Percentiles rank a stretch among this genome's conserved stretches.
phyloP scores from a whole-genome alignment of 163 green algal genomes.

The Scenedesmus sp. region DNA sequence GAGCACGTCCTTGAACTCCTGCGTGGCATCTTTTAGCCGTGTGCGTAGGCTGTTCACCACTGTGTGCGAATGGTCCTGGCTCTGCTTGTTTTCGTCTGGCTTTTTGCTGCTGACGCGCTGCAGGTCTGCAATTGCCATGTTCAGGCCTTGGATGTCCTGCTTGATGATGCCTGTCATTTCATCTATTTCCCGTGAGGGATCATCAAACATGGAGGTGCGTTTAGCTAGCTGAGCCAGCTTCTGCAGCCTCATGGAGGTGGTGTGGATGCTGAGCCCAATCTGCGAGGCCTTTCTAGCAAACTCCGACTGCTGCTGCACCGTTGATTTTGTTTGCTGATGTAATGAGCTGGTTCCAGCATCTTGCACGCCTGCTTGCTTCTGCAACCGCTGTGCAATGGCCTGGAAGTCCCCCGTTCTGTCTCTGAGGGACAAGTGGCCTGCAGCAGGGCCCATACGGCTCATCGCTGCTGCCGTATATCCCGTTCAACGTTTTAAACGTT shows the following conservation, averaged over 20 bases:
- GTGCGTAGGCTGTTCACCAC: constrained; percentile 94
- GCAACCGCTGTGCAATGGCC: constrained; percentile 72
- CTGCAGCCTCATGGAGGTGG: constrained; percentile 91
- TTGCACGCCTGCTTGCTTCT: constrained; percentile 66
- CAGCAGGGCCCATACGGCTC: not conserved
- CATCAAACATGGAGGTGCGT: constrained; percentile 97
- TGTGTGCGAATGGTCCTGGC: constrained; percentile 81
- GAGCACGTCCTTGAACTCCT: constrained; percentile 93
- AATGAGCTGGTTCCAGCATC: not conserved
- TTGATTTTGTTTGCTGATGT: constrained; percentile 12
- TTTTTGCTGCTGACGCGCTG: constrained; percentile 71
- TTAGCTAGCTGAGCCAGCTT: constrained; percentile 96
- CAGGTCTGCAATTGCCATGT: constrained; percentile 92
- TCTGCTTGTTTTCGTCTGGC: constrained; percentile 75
- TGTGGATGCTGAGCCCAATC: constrained; percentile 95
- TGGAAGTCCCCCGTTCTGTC: constrained; percentile 86
- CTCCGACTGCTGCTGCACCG: constrained; percentile 76
- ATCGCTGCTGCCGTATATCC: constrained; percentile 11
- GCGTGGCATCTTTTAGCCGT: constrained; percentile 94
- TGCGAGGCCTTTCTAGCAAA: constrained; percentile 88
- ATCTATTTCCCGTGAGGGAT: constrained; percentile 93
- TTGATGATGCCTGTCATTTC: constrained; percentile 96
- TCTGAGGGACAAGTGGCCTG: constrained; percentile 51
- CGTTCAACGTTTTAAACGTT: too few species aligned
- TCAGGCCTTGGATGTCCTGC: constrained; percentile 95